A percentile compares a stretch with the other conserved stretches of the same genome.
phyloP scores from a whole-genome alignment of 2,329 filamentous ascomycete genomes.

The Monosporascus ibericus region DNA sequence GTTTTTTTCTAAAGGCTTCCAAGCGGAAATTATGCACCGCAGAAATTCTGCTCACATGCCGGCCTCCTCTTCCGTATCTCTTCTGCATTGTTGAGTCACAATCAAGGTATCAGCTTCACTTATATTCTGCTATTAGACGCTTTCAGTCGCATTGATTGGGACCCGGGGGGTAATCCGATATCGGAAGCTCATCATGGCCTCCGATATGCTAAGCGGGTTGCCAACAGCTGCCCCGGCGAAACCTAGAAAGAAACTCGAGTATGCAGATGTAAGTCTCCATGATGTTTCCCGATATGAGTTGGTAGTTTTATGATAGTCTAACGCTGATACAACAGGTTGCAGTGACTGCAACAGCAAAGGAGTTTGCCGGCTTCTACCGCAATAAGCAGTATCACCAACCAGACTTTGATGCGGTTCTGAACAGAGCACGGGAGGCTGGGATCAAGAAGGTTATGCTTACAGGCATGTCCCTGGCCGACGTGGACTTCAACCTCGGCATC shows the following conservation, averaged over 20 bases:
- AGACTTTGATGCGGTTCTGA: conserved; percentile 36
- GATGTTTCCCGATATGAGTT: background rate
- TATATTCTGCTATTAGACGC: no score
- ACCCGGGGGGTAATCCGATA: no score
- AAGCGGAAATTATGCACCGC: no score
- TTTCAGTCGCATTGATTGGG: no score
- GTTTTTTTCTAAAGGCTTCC: no score
- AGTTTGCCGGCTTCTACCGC: conserved; percentile 45
- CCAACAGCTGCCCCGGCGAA: background rate
- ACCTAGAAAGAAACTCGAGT: background rate
- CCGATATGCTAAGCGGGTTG: no score
- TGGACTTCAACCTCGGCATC: conserved; percentile 21
- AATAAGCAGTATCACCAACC: conserved; percentile 40
- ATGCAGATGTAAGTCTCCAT: conserved; percentile 3
- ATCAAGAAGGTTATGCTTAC: conserved; percentile 36
- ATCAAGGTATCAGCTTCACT: no score
- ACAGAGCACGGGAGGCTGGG: conserved; percentile 33
- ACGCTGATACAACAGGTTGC: conserved; percentile 22
- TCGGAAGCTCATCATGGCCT: no score
- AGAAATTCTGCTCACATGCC: no score
- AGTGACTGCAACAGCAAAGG: conserved; percentile 32
- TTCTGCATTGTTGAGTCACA: no score
- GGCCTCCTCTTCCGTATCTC: no score
- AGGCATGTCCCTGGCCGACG: conserved; percentile 30
- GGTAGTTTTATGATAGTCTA: background rate